Base-by-base conservation (phyloP, 306 rosid species). In the Acacia melanoxylon region DNA sequence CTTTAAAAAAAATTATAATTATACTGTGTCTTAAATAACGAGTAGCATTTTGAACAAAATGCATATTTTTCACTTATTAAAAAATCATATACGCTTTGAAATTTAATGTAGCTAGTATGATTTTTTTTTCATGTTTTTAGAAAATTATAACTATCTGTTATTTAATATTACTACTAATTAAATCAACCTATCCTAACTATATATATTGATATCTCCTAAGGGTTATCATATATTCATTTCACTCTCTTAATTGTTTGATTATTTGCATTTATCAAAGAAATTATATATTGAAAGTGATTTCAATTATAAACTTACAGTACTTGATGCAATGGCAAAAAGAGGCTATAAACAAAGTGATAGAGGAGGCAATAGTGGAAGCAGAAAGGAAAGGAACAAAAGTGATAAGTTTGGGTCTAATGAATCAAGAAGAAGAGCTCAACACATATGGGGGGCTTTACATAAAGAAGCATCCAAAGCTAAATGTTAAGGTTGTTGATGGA, bases 401-500 rank as follows among this genome's bases (percentile, higher is more conserved):
- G 31, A 27, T 88, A 75, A 85, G 89, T 37, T 25, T 85, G 35
- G 89, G 91, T 15, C 86, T 88, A 2, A 80, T 83, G 84, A 88
- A 88, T 78, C 87, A 94, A 91, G 93, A 80, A 20, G 92, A 92
- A 9, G 91, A 86, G 14, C 89, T 92, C 62, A 94, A 94, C 74
- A 67, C 75, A 1, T 76, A 90, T 83, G 98, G 97, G 67, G 91
- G 86, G 3, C 35, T 87, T 35, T 94, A 87, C 65, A 82, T 91
- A 37, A 74, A 62, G 0, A 89, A 74, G 75, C 37, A 87, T 78
- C 94, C 97, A 41, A 48, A 85, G 61, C 82, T 94, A 6, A 88
- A 83, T n/a, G 80, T 92, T 29, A 94, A 78, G 84, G 46, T 94
- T 75, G 98, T 94, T 3, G 98, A 94, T 87, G 97, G 94, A 2